Evolutionary conservation across 768 basidiomycete species (phyloP), one percentile per base, ranked within the genome.

Genomic region (Clitopilus hobsonii): DNA sequence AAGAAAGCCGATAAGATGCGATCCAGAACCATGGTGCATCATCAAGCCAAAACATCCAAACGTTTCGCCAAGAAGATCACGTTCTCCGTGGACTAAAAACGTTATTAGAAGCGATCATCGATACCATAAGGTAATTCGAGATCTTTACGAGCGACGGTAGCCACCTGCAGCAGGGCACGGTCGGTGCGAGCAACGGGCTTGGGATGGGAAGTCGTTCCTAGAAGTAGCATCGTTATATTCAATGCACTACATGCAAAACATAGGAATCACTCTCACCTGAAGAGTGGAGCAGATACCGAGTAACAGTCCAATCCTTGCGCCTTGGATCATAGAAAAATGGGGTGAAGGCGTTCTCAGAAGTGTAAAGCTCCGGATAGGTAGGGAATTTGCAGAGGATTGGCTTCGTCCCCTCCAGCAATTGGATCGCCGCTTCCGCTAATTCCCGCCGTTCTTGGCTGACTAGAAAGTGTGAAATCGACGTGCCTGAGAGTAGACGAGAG

Each of bases 171-270:
- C 0, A 61, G 29, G 11, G 53, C 53, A 6, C 55, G 53, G 29
- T 64, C 58, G 22, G 51, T 61, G 16, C 57, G 45, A 11, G 27
- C 27, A 38, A 67, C 60, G 3, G 61, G 59, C 53, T 65, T 65
- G 5, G 66, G 66, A 32, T 64, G 65, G 13, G 63, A 63, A 3
- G 65, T 65, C 27, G 65, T 61, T 2, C 64, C 66, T 67, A 14
- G 16, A 13, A 5, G 53, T 20, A 24, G 1, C 27, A 20, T n/a
- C n/a, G n/a, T n/a, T n/a, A n/a, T n/a, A n/a, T n/a, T n/a, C n/a
- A n/a, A n/a, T n/a, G n/a, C n/a, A n/a, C n/a, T n/a, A n/a, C n/a
- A n/a, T n/a, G n/a, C n/a, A n/a, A n/a, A n/a, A n/a, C n/a, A n/a
- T n/a, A n/a, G n/a, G n/a, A n/a, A n/a, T n/a, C n/a, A n/a, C n/a